Evolutionary conservation across 257 asterid species (phyloP).

Genomic region (Misopates orontium): DNA sequence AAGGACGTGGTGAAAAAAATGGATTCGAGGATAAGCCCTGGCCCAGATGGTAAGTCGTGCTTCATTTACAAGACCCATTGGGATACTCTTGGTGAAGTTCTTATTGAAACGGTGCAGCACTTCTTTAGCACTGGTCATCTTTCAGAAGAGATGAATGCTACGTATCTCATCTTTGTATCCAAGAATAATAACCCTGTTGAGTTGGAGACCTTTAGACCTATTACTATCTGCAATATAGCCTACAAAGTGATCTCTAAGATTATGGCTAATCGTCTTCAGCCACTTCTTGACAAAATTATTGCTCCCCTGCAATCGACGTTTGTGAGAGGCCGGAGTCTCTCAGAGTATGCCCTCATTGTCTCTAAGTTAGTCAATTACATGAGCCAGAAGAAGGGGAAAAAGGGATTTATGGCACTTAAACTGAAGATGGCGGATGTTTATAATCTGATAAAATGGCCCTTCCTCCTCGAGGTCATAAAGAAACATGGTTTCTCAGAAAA

Average conservation of each 20-base stretch:
- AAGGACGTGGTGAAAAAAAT: background rate
- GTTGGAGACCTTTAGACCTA: background rate
- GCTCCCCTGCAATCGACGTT: background rate
- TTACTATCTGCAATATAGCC: background rate
- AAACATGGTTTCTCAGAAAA: background rate
- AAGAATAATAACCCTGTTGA: background rate
- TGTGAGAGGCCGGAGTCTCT: background rate
- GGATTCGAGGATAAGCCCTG: conserved; percentile 4
- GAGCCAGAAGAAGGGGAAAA: background rate
- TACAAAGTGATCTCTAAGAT: background rate
- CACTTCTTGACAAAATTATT: background rate
- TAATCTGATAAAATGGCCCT: background rate
- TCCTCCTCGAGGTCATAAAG: background rate
- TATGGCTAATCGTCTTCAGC: conserved; percentile 3
- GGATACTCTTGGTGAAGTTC: background rate
- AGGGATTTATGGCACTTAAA: background rate
- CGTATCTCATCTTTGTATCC: background rate
- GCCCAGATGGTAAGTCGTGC: conserved; percentile 1
- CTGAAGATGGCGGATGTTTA: background rate
- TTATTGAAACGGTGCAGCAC: background rate
- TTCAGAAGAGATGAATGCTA: conserved; percentile 1
- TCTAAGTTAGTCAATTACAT: background rate
- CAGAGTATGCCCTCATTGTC: background rate
- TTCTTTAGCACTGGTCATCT: background rate
- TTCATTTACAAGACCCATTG: background rate